These are phyloP conservation scores for Celoporthe dispersa DNA, from an alignment of 2,329 filamentous ascomycete species.

Conservation along the genomic window DNA sequence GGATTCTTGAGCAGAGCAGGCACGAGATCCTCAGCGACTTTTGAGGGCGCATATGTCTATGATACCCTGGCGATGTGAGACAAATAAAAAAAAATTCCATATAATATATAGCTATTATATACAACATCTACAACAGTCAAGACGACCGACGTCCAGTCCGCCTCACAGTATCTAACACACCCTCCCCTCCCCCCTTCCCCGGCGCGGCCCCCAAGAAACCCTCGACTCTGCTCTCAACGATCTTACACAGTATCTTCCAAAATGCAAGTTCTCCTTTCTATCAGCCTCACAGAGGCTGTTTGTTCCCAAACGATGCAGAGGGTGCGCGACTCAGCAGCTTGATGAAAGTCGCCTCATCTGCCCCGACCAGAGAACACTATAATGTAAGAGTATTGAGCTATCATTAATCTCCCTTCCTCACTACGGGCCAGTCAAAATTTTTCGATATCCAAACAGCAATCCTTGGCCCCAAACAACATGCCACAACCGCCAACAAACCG, in stretches of 20 bases:
- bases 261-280: neutral
- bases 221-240: neutral
- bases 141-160: neutral
- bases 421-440: conserved; percentile 9
- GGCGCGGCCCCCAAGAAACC: too few relatives aligned
- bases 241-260: neutral
- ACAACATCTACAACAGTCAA: neutral
- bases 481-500: conserved; percentile 26
- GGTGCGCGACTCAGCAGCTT: neutral
- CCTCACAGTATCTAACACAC: neutral
- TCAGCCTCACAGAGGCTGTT: neutral
- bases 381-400: neutral
- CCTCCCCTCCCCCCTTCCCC: neutral
- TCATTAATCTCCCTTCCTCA: neutral
- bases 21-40: conserved; percentile 18
- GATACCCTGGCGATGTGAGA: neutral
- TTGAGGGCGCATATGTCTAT: conserved; percentile 12
- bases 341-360: neutral
- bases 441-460: neutral
- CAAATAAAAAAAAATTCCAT: neutral
- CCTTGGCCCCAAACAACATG: conserved; percentile 12
- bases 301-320: neutral
- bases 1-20: conserved; percentile 14
- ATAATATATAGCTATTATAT: neutral
- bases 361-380: neutral